Evolutionary conservation across 169 alveolate species (phyloP).

Genomic region (Blepharisma undulans): DNA sequence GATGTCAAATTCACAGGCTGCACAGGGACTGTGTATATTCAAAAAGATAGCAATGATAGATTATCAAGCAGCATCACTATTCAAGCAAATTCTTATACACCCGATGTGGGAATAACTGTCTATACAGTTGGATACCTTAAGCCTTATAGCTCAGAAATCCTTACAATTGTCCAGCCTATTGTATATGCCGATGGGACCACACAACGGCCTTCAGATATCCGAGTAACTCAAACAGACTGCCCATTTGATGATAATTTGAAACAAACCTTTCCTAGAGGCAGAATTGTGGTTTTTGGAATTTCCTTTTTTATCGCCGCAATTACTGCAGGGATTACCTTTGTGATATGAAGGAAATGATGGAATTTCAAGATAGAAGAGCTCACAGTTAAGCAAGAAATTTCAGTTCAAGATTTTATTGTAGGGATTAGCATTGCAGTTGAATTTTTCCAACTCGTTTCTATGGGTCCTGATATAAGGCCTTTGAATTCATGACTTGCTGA

Average conservation of each 20-base stretch:
- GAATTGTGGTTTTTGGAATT: no score
- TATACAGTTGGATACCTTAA: background rate
- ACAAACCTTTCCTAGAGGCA: no score
- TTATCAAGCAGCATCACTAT: background rate
- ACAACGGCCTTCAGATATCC: background rate
- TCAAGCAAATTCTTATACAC: background rate
- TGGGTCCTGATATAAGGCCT: no score
- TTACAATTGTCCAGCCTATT: background rate
- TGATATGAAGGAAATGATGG: no score
- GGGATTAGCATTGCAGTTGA: no score
- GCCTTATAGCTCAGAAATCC: background rate
- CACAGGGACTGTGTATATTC: background rate
- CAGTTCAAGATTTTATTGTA: no score
- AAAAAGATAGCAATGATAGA: background rate
- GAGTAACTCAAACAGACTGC: background rate
- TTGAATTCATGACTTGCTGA: no score
- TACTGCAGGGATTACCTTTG: no score
- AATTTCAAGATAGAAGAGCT: no score
- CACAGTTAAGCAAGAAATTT: no score
- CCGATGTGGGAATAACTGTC: background rate
- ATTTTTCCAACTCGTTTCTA: no score
- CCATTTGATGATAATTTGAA: background rate
- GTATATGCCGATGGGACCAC: background rate
- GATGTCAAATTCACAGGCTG: background rate
- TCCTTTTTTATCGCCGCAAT: no score